phyloP scores from a whole-genome alignment of 2,329 filamentous ascomycete species.

The Trichoderma oligosporum region DNA sequence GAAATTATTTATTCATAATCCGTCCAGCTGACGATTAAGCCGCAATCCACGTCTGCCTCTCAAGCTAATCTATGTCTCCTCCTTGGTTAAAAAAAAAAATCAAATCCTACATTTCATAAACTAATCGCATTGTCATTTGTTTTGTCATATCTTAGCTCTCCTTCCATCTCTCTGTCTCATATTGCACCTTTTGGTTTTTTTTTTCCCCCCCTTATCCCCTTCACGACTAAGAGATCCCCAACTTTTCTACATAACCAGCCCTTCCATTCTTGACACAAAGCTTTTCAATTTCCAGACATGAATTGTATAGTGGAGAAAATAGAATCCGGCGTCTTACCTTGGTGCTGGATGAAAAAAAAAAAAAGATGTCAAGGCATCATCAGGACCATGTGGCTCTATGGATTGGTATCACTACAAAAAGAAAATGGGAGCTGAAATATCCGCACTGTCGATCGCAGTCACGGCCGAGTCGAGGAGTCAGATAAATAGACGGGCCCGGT shows the following conservation, averaged over 20 bases:
- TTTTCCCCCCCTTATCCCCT: not conserved
- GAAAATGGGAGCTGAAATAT: slow-evolving; percentile 14
- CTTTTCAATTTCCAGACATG: slow-evolving; percentile 16
- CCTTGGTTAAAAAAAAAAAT: not conserved
- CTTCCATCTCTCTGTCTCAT: not conserved
- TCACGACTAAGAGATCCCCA: not conserved
- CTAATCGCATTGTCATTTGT: slow-evolving; percentile 1
- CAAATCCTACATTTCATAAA: slow-evolving; percentile 4
- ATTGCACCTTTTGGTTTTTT: not conserved
- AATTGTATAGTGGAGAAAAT: not conserved
- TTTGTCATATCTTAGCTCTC: not conserved
- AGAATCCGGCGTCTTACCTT: slow-evolving; percentile 12
- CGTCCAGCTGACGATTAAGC: not conserved
- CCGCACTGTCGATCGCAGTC: not conserved
- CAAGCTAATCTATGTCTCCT: not conserved
- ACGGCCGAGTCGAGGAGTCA: not conserved
- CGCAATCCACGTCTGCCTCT: not conserved
- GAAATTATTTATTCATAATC: slow-evolving; percentile 11
- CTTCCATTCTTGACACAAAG: not conserved
- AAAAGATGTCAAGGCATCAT: slow-evolving; percentile 13
- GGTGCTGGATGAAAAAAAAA: not conserved
- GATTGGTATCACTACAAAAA: slow-evolving; percentile 27
- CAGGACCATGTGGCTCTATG: slow-evolving; percentile 24
- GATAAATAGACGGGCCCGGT: not conserved
- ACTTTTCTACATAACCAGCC: slow-evolving; percentile 17